Conservation (phyloP, 768 basidiomycete species). For the Lactarius psammicola region DNA sequence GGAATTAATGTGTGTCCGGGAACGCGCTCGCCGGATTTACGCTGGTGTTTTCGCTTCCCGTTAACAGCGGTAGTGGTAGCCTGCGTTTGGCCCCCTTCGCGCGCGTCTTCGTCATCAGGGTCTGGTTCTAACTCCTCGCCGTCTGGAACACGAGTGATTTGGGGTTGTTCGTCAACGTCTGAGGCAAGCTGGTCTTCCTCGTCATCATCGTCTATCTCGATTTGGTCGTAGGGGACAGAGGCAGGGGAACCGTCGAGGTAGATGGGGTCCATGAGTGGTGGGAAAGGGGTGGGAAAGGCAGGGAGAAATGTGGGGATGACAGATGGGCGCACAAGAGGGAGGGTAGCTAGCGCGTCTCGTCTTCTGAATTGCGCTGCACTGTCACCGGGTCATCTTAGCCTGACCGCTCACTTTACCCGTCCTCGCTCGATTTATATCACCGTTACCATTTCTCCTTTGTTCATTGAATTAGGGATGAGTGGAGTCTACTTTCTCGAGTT, state of each 20-base stretch:
- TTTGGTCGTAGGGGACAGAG: conserved; percentile 21
- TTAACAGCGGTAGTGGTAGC: conserved; percentile 9
- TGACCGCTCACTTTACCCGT: neutral
- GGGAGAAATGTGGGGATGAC: conserved; percentile 15
- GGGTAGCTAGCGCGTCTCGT: neutral
- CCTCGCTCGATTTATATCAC: neutral
- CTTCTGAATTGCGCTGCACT: neutral
- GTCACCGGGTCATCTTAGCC: neutral
- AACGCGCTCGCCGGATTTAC: conserved; percentile 27
- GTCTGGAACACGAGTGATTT: conserved; percentile 2
- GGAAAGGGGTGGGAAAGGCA: conserved; percentile 10
- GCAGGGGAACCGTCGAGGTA: conserved; percentile 25
- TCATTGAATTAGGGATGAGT: neutral
- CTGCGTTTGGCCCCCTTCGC: conserved; percentile 7
- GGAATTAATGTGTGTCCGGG: conserved; percentile 28
- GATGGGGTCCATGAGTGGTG: conserved; percentile 28
- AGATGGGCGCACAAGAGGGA: conserved; percentile 13
- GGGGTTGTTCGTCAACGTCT: conserved; percentile 23
- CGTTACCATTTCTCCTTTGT: neutral
- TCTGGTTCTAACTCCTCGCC: conserved; percentile 30
- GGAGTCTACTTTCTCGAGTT: neutral
- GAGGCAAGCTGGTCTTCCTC: conserved; percentile 30
- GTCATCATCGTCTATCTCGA: conserved; percentile 29
- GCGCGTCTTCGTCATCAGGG: conserved; percentile 24
- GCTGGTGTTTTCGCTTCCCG: conserved; percentile 24